Conservation (phyloP, 345 rosid species). For the Citrus reticulata region DNA sequence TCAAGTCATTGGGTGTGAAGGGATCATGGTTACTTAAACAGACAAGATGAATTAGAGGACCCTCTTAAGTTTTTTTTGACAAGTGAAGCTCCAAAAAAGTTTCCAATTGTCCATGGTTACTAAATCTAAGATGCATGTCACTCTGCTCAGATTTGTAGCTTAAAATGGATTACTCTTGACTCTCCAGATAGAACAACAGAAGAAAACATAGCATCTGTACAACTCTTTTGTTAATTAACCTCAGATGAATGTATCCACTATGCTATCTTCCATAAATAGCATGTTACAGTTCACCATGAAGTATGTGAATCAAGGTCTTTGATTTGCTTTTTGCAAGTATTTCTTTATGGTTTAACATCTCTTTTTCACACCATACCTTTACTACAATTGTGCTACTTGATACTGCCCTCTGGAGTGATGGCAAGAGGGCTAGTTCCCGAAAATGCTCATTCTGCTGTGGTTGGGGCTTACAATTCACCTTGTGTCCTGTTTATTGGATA, state of each 20-base stretch:
- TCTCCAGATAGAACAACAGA: background rate
- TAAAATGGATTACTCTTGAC: background rate
- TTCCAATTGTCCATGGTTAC: background rate
- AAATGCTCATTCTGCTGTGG: background rate
- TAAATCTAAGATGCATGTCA: background rate
- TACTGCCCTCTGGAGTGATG: background rate
- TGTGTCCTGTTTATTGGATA: background rate
- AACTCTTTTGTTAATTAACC: background rate
- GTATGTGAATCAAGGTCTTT: background rate
- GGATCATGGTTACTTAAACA: background rate
- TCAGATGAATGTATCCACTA: background rate
- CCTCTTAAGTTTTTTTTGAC: background rate
- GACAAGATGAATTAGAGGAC: background rate
- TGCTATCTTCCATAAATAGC: background rate
- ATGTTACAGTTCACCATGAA: background rate
- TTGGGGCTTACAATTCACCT: background rate
- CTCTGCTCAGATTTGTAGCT: background rate
- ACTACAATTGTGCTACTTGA: background rate
- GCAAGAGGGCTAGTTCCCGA: background rate
- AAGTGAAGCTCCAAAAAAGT: background rate
- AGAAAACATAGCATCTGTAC: background rate
- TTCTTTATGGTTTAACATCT: background rate
- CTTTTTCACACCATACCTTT: background rate
- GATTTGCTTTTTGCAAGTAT: no score
- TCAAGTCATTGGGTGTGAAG: background rate